Percentiles rank a stretch among this genome's conserved stretches.
These are phyloP conservation scores for Pichia inconspicua DNA, from an alignment of 1,139 yeast genomes.

Conservation along the genomic window DNA sequence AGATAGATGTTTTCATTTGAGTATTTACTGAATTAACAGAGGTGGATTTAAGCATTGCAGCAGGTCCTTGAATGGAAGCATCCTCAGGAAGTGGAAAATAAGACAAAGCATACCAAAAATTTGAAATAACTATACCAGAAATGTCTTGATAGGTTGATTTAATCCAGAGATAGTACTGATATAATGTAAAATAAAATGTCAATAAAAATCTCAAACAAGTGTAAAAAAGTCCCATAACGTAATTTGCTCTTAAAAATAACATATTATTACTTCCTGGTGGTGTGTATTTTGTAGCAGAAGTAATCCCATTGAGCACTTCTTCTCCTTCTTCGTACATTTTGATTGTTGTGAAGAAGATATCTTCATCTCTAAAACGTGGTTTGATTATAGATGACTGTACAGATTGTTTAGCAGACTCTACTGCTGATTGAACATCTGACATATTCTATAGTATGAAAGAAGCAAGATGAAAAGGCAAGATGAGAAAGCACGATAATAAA, in stretches of 20 bases:
- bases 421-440: slow-evolving; percentile 1
- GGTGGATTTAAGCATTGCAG: slow-evolving; percentile 8
- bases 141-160: background rate
- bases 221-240: slow-evolving; percentile 4
- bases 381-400: slow-evolving; percentile 22
- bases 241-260: slow-evolving; percentile 8
- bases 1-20: background rate
- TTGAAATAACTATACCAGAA: background rate
- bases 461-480: background rate
- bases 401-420: slow-evolving; percentile 11
- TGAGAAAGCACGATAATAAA: background rate
- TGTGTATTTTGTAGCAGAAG: slow-evolving; percentile 1
- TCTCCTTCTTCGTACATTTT: slow-evolving; percentile 18
- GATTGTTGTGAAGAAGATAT: slow-evolving; percentile 18
- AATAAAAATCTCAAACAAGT: slow-evolving; percentile 9
- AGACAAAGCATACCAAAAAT: slow-evolving; percentile 17
- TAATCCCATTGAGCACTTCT: slow-evolving; percentile 4
- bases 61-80: slow-evolving; percentile 6
- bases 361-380: slow-evolving; percentile 19
- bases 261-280: slow-evolving; percentile 17
- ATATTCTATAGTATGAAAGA: background rate
- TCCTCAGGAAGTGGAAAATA: slow-evolving; percentile 15
- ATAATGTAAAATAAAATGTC: slow-evolving; percentile 8
- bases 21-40: background rate
- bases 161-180: slow-evolving; percentile 3